Conservation (phyloP, 1,139 yeast genomes). For the Yamadazyma diddensiae region DNA sequence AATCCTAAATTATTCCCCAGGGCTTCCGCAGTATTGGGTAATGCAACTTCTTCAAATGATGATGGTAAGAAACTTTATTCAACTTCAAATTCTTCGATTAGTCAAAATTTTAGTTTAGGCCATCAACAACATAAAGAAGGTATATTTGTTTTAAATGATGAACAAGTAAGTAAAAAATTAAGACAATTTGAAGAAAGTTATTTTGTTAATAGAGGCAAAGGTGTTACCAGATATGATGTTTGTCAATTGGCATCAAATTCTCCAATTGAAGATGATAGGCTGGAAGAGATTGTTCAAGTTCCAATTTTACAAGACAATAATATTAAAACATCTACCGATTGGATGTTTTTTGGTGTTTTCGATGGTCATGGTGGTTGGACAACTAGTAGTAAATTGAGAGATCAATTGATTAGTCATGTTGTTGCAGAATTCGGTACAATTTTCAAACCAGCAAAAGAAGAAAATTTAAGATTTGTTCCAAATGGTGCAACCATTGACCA, state of each 20-base stretch:
- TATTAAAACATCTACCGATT: slow-evolving; percentile 62
- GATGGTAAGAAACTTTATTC: slow-evolving; percentile 35
- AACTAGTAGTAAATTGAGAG: slow-evolving; percentile 80
- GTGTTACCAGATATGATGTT: slow-evolving; percentile 89
- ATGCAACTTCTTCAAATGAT: neutral
- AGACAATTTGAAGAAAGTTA: slow-evolving; percentile 80
- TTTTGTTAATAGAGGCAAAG: slow-evolving; percentile 76
- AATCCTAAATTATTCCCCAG: slow-evolving; percentile 13
- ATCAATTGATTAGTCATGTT: slow-evolving; percentile 71
- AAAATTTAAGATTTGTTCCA: slow-evolving; percentile 52
- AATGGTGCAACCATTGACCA: slow-evolving; percentile 67
- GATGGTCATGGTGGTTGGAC: slow-evolving; percentile 99
- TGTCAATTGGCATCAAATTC: slow-evolving; percentile 88
- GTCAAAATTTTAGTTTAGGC: slow-evolving; percentile 37
- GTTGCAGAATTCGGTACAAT: slow-evolving; percentile 72
- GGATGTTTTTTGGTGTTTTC: slow-evolving; percentile 94
- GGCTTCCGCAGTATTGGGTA: slow-evolving; percentile 5
- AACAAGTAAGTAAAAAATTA: slow-evolving; percentile 68
- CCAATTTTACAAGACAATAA: slow-evolving; percentile 60
- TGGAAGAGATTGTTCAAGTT: slow-evolving; percentile 82
- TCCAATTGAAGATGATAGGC: slow-evolving; percentile 93
- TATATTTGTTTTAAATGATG: slow-evolving; percentile 56
- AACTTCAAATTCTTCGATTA: slow-evolving; percentile 44
- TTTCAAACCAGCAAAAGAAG: slow-evolving; percentile 55
- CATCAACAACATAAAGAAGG: slow-evolving; percentile 47